Base-by-base conservation (phyloP, 768 basidiomycete genomes). In the Pleurotus sapidus region DNA sequence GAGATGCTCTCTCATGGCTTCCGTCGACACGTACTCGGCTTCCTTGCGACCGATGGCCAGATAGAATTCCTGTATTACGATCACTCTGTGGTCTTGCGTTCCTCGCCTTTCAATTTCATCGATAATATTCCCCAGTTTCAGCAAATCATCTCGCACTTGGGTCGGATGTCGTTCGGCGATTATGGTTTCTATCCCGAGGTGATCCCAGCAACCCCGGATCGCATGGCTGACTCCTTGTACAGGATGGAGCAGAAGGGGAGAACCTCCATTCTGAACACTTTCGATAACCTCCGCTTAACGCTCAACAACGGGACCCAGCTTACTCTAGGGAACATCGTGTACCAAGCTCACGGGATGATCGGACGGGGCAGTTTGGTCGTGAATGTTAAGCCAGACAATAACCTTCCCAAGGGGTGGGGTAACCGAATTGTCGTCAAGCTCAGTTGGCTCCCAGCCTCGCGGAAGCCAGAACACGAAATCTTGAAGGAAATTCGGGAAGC, bases 1-100 rank as follows among this genome's bases (percentile, higher is more conserved):
- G 65, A 67, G 46, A 43, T 67, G 45, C 20, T 67, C 38, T 58
- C 65, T 27, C 55, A 64, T 42, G 65, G 66, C 11, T 48, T 64
- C 30, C 62, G 64, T 46, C 58, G 55, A 58, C 61, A 61, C 55
- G 63, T 60, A 18, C 46, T 66, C 57, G 56, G 62, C 55, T 56
- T 60, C 25, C 51, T 61, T 12, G 34, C 63, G 55, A 49, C 62
- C n/a, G 45, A 60, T 61, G 55, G 34, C 3, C 23, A 30, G 34
- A 61, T 68, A n/a, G 57, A 65, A 38, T 59, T 65, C 18, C 59
- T 65, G 8, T 60, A 59, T 18, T 59, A 62, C 42, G 60, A 63
- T 53, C 60, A 53, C 24, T 63, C 64, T 23, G 60, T 63, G 46
- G 42, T 63, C 34, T 23, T 65, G 12, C 54, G 46, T 47, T 65